Evolutionary conservation across 116 monocot genomes (phyloP), one percentile per base, ranked within the genome.

Genomic region (Zostera marina): DNA sequence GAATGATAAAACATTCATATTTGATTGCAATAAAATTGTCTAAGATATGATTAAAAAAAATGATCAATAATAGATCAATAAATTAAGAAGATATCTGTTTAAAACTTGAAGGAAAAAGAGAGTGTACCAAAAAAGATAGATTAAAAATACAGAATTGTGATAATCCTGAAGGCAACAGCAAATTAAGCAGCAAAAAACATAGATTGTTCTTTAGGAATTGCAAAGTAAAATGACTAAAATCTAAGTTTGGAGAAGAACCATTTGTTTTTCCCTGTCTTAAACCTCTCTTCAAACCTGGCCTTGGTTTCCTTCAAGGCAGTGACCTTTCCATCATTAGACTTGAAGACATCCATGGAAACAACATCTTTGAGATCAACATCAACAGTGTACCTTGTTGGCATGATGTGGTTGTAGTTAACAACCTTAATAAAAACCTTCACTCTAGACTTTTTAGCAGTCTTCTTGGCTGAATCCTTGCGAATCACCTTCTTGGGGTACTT

Each of bases 181-280:
- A n/a, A n/a, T n/a, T n/a, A n/a, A n/a, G n/a, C n/a, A n/a, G n/a
- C n/a, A n/a, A n/a, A n/a, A n/a, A n/a, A n/a, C n/a, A n/a, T n/a
- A n/a, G n/a, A n/a, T n/a, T n/a, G n/a, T n/a, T n/a, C n/a, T n/a
- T n/a, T n/a, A n/a, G n/a, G n/a, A n/a, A n/a, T n/a, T n/a, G n/a
- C n/a, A n/a, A n/a, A n/a, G n/a, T n/a, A n/a, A n/a, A n/a, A n/a
- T n/a, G n/a, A n/a, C n/a, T n/a, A 81, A 66, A 81, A 81, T 68
- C 81, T 68, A 48, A 81, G 70, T 57, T 81, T 81, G 54, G 81
- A 63, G 67, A 81, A 77, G 68, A 81, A 81, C 81, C 81, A 81
- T 51, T 73, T 47, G 56, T 81, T 81, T 65, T 81, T 81, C 6
- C 81, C 77, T 23, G 81, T 61, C 67, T 73, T 78, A 73, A 78